Evolutionary conservation across 2,329 filamentous ascomycete genomes (phyloP), one percentile per base, ranked within the genome.

Genomic region (Beauveria pseudobassiana): DNA sequence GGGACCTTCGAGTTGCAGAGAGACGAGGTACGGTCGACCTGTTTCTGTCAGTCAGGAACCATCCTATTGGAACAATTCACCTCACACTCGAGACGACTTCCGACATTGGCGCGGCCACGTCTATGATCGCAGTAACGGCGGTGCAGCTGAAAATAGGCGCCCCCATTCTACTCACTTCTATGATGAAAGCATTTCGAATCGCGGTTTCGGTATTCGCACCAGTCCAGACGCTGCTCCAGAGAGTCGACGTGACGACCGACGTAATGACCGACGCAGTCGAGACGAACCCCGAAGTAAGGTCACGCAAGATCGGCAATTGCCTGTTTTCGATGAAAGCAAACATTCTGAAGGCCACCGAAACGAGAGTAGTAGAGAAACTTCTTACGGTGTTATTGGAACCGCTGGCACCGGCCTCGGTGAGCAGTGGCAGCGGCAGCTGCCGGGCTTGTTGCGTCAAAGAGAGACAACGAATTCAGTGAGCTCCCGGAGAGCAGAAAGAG

Each of bases 11-110:
- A 61, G 63, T 69, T 45, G 30, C 63, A 16, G 66, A 28, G 69
- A 70, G 26, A 45, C 59, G 28, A 69, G 72, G 46, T 70, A 73
- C 5, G 62, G 76, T 34, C 76, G 80, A 9, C 82, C 77, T 51
- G 75, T 82, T 3, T 83, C 82, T 1, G 72, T 84, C 14, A 81
- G 82, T 59, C 80, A 84, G 64, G 83, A 86, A 8, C 72, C 75
- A 18, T 70, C 72, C 8, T 78, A 80, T 56, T 72, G 76, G 8
- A 80, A 83, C 46, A 78, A 83, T 4, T 76, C 76, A 60, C 78
- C 82, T 65, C 78, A 79, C 28, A 73, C 73, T 26, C 78, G 77
- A 28, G 80, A 83, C 6, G 79, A 83, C 30, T 77, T 80, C 56
- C 73, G 76, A 8, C 63, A 71, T 40, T 76, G 76, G 64, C 74